Base-by-base conservation (phyloP, 1,284 basidiomycete species). In the Polyporus tsugae region DNA sequence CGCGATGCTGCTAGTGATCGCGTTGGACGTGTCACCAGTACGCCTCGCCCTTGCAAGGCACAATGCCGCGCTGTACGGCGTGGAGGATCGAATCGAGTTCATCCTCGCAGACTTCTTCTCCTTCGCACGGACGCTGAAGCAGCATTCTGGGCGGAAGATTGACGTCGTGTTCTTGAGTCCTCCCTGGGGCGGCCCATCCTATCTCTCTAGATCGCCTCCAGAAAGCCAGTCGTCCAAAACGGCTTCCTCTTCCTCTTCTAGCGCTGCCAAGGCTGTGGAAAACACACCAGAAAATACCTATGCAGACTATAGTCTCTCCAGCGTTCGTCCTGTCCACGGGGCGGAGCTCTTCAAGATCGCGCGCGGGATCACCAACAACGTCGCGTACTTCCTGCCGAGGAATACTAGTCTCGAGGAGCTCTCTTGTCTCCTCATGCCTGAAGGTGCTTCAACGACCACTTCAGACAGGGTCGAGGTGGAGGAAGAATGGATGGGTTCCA, bases 61-160 rank as follows among this genome's bases (percentile, higher is more conserved):
- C 79, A 99, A 99, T 75, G 97, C 97, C 0, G 82, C 87, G 60
- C 91, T 99, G 68, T 97, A 98, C 76, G 97, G 97, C 36, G 96
- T 99, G 22, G 91, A 92, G 17, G 93, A 98, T 76, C 88, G 95
- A 36, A 99, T 99, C 75, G 95, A 96, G 72, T 99, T 99, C 77
- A 87, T 99, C 55, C 87, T 94, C n/a, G 87, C 86, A 1, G 97
- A 99, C 81, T 98, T 93, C 78, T 78, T 95, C 46, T 85, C 91
- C 6, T 98, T 97, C 77, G 92, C 92, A 1, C 82, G 86, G 19
- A 81, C 90, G 0, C 89, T 72, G 57, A 70, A 41, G 61, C 66
- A 64, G 25, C 63, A 29, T 10, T 15, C 55, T 4, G 59, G 49
- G 59, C 75, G 86, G 33, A 87, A 85, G 66, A 91, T 97, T 66